These are phyloP conservation scores for Ophiostoma quercus DNA, from an alignment of 2,329 filamentous ascomycete genomes.

Conservation along the genomic window DNA sequence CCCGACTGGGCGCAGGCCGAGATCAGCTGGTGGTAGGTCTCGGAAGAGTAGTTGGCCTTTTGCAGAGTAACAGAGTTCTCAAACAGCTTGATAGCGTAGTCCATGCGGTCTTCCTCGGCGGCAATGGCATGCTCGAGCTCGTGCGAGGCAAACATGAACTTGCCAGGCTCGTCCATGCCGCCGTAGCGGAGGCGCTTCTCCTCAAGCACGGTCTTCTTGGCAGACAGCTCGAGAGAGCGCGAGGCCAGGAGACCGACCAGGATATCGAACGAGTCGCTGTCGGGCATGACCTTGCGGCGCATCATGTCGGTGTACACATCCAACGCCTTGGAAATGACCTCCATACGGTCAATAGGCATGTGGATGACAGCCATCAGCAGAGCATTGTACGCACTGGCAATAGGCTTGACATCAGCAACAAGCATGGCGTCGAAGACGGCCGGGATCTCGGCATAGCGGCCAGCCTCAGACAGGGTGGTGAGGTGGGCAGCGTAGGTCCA, in stretches of 20 bases:
- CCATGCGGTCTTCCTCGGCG: conserved; percentile 78
- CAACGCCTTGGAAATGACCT: conserved; percentile 83
- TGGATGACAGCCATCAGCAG: conserved; percentile 79
- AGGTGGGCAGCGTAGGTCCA: conserved; percentile 74
- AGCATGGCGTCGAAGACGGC: conserved; percentile 88
- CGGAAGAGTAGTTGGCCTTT: conserved; percentile 64
- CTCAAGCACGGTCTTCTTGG: conserved; percentile 67
- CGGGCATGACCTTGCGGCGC: conserved; percentile 71
- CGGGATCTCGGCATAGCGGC: conserved; percentile 81
- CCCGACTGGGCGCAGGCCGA: conserved; percentile 79
- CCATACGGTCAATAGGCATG: conserved; percentile 70
- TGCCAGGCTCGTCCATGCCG: conserved; percentile 74
- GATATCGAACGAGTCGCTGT: conserved; percentile 81
- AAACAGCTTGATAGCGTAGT: conserved; percentile 81
- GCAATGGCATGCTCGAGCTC: conserved; percentile 83
- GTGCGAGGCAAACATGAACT: conserved; percentile 83
- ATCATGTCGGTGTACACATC: conserved; percentile 98
- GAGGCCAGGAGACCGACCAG: conserved; percentile 76
- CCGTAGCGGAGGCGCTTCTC: conserved; percentile 80
- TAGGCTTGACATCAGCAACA: conserved; percentile 72
- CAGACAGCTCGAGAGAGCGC: conserved; percentile 71
- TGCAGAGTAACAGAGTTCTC: conserved; percentile 63
- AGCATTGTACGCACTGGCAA: conserved; percentile 84
- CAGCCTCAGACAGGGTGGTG: conserved; percentile 62
- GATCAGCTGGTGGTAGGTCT: conserved; percentile 81